Base-by-base conservation (phyloP, 306 rosid genomes). In the Prosopis cineraria region DNA sequence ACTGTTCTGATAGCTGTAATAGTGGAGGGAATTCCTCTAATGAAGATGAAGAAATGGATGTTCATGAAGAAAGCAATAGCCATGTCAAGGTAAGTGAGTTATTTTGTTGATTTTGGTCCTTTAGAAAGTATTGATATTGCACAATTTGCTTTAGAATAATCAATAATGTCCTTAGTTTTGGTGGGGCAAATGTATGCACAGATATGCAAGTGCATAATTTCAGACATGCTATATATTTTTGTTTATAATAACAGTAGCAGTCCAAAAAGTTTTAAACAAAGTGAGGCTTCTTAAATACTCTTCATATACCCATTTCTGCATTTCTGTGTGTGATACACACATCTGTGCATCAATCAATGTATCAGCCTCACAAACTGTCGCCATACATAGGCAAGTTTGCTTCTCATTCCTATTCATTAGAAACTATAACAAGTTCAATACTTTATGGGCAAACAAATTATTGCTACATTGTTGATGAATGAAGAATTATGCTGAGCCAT, bases 71-170 rank as follows among this genome's bases (percentile, higher is more conserved):
- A 67, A 80, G 44, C 68, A 82, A 52, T 74, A 83, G 44, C 68
- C 47, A 40, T 77, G 91, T 89, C 45, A 94, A 89, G 98, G 98
- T 94, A 78, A 65, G 89, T 65, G 68, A 31, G 34, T 19, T 16
- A 48, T 22, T 48, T 71, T 50, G 75, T 71, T 71, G 72, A 34
- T 68, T 68, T 53, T 80, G 58, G 63, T 1, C 53, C 41, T 33
- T n/a, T n/a, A 67, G 75, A 30, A 45, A 81, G 43, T 13, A 40
- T 64, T 63, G 55, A 78, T 72, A 70, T 22, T 50, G 22, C 63
- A 44, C 44, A 50, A 79, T 73, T 48, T 7, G 40, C 65, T 37
- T 68, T 62, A 60, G 63, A 31, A 69, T 77, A 56, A 76, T 69
- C n/a, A n/a, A n/a, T n/a, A n/a, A n/a, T n/a, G n/a, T n/a, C n/a